phyloP scores from a whole-genome alignment of 2,329 filamentous ascomycete genomes.

The Fusarium mexicanum region DNA sequence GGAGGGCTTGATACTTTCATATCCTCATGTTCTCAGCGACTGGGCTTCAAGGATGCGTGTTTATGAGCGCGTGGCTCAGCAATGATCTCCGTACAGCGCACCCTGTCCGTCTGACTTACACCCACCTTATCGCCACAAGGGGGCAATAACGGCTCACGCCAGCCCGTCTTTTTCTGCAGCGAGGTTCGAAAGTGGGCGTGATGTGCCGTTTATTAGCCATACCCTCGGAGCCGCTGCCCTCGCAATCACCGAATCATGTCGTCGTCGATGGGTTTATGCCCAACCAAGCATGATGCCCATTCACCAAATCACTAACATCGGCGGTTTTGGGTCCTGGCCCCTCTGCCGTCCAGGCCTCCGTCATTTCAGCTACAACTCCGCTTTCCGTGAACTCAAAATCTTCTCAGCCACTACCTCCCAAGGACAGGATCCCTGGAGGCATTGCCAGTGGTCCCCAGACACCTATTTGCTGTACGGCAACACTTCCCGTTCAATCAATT shows the following conservation, averaged over 20 bases:
- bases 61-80: slow-evolving; percentile 37
- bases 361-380: slow-evolving; percentile 38
- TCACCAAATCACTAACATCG: slow-evolving; percentile 22
- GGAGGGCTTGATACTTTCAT: slow-evolving; percentile 35
- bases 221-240: slow-evolving; percentile 2
- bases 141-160: slow-evolving; percentile 32
- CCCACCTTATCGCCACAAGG: slow-evolving; percentile 34
- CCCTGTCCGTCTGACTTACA: slow-evolving; percentile 35
- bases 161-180: slow-evolving; percentile 32
- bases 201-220: slow-evolving; percentile 18
- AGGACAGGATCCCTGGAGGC: slow-evolving; percentile 21
- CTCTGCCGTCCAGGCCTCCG: slow-evolving; percentile 19
- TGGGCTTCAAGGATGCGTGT: slow-evolving; percentile 21
- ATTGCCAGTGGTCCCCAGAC: slow-evolving; percentile 5
- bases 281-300: slow-evolving; percentile 25
- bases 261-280: slow-evolving; percentile 19
- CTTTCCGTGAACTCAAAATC: slow-evolving; percentile 35
- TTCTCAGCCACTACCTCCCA: slow-evolving; percentile 30
- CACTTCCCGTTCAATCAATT: slow-evolving; percentile 17
- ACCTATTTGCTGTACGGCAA: slow-evolving; percentile 3
- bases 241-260: slow-evolving; percentile 22
- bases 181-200: slow-evolving; percentile 35
- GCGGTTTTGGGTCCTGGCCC: background rate
- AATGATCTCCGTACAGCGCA: slow-evolving; percentile 29
- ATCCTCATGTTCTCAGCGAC: slow-evolving; percentile 10